Conservation (phyloP, 2,329 filamentous ascomycete genomes). For the Sclerotinia sclerotiorum region DNA sequence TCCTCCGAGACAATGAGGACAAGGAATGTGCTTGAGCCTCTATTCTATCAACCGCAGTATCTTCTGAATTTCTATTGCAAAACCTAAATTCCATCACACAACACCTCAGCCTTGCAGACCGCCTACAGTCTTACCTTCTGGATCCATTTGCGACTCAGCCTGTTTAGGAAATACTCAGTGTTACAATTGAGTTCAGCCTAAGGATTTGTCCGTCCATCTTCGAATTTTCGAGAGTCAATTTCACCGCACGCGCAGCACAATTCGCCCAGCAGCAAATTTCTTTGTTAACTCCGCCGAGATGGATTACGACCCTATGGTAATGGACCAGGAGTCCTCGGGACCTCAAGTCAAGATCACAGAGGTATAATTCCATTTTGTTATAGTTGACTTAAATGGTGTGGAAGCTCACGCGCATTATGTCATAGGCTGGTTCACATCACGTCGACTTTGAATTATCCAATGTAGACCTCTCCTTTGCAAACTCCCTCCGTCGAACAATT, state of each 20-base stretch:
- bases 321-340: conserved; percentile 47
- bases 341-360: conserved; percentile 50
- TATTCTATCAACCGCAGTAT: conserved; percentile 20
- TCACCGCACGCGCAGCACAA: conserved; percentile 28
- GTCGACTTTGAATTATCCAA: conserved; percentile 91
- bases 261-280: conserved; percentile 14
- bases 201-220: conserved; percentile 13
- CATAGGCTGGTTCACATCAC: conserved; percentile 72
- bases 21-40: conserved; percentile 22
- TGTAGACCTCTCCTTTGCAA: conserved; percentile 88
- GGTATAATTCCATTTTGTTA: conserved; percentile 34
- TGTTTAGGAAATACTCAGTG: conserved; percentile 6
- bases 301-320: conserved; percentile 49
- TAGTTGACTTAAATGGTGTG: conserved; percentile 1
- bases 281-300: conserved; percentile 38
- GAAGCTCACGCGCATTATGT: conserved; percentile 31
- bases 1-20: conserved; percentile 13
- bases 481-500: conserved; percentile 86
- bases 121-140: conserved; percentile 18
- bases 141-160: conserved; percentile 2
- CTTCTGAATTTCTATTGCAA: conserved; percentile 9
- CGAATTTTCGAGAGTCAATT: neutral
- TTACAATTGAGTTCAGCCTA: conserved; percentile 4
- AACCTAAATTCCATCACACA: conserved; percentile 10
- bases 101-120: conserved; percentile 32